Conservation (phyloP, 2,329 filamentous ascomycete genomes). For the Aspergillus nomiae region DNA sequence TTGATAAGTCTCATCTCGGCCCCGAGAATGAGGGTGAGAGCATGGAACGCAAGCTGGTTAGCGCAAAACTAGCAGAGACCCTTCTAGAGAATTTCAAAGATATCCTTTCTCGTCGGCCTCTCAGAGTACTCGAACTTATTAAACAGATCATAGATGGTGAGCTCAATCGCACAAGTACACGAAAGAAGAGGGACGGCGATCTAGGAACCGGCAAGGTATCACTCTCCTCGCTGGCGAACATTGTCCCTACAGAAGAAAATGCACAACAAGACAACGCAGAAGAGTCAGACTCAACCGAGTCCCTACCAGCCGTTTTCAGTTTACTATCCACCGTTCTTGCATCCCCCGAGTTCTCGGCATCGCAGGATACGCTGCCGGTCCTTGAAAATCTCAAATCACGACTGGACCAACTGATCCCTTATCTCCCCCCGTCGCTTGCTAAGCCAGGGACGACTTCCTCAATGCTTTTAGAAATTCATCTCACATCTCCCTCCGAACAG, state of each 20-base stretch:
- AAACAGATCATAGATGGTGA: slow-evolving; percentile 45
- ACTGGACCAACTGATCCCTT: slow-evolving; percentile 38
- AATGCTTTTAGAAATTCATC: slow-evolving; percentile 46
- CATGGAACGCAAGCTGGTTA: slow-evolving; percentile 40
- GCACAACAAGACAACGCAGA: slow-evolving; percentile 15
- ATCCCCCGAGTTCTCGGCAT: slow-evolving; percentile 42
- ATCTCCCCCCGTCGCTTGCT: slow-evolving; percentile 34
- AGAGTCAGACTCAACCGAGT: slow-evolving; percentile 35
- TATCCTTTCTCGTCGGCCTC: slow-evolving; percentile 42
- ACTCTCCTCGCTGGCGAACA: slow-evolving; percentile 39
- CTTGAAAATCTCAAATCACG: slow-evolving; percentile 37
- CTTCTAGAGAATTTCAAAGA: slow-evolving; percentile 47
- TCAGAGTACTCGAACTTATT: slow-evolving; percentile 43
- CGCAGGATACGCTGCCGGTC: slow-evolving; percentile 30
- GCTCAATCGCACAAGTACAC: slow-evolving; percentile 18
- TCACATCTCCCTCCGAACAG: slow-evolving; percentile 30
- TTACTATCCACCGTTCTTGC: slow-evolving; percentile 46
- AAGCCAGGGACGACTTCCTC: slow-evolving; percentile 44
- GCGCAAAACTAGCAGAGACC: slow-evolving; percentile 45
- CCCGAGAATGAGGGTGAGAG: slow-evolving; percentile 24
- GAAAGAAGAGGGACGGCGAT: slow-evolving; percentile 9
- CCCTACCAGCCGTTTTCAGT: slow-evolving; percentile 44
- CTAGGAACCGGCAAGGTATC: slow-evolving; percentile 28
- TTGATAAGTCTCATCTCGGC: slow-evolving; percentile 16
- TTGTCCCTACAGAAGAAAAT: slow-evolving; percentile 27